Evolutionary conservation across 352 stramenopile genomes (phyloP).

Genomic region (Phytophthora megakarya): DNA sequence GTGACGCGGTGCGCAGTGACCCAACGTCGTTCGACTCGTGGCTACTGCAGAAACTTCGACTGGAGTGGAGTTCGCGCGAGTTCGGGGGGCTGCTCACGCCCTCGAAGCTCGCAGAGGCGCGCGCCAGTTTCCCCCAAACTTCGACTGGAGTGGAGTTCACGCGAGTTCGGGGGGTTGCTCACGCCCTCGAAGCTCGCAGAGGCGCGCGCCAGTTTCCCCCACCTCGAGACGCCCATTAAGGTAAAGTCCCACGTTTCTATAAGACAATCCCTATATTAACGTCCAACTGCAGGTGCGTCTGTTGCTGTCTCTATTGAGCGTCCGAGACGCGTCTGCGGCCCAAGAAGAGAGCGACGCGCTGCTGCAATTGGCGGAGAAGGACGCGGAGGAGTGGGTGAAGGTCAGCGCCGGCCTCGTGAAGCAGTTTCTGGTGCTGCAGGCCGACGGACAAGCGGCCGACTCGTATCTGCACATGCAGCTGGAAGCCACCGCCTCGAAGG

Average conservation of each 20-base stretch:
- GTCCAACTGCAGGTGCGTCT: slow-evolving; percentile 66
- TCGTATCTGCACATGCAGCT: slow-evolving; percentile 75
- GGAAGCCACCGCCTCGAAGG: slow-evolving; percentile 41
- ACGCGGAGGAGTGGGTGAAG: slow-evolving; percentile 79
- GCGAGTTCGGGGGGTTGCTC: slow-evolving; percentile 65
- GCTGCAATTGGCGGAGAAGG: slow-evolving; percentile 56
- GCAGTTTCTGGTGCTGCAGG: slow-evolving; percentile 65
- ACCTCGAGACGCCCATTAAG: slow-evolving; percentile 72
- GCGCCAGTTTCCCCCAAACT: too few relatives aligned
- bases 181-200: slow-evolving; percentile 65
- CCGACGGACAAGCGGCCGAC: slow-evolving; percentile 43
- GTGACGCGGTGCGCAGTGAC: slow-evolving; percentile 1
- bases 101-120: slow-evolving; percentile 60
- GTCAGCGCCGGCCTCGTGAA: slow-evolving; percentile 65
- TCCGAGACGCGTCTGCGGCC: slow-evolving; percentile 43
- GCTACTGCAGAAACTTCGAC: slow-evolving; percentile 77
- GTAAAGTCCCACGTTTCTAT: slow-evolving; percentile 25
- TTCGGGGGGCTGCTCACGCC: slow-evolving; percentile 64
- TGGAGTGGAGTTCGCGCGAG: slow-evolving; percentile 78
- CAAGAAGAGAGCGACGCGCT: slow-evolving; percentile 57
- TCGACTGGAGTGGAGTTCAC: slow-evolving; percentile 74
- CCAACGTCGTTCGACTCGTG: slow-evolving; percentile 53
- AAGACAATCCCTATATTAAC: slow-evolving; percentile 11
- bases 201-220: slow-evolving; percentile 57
- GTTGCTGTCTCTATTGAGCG: slow-evolving; percentile 68